Base-by-base conservation (phyloP, 805 yeast genomes). In the Crinitomyces ghanaensis region DNA sequence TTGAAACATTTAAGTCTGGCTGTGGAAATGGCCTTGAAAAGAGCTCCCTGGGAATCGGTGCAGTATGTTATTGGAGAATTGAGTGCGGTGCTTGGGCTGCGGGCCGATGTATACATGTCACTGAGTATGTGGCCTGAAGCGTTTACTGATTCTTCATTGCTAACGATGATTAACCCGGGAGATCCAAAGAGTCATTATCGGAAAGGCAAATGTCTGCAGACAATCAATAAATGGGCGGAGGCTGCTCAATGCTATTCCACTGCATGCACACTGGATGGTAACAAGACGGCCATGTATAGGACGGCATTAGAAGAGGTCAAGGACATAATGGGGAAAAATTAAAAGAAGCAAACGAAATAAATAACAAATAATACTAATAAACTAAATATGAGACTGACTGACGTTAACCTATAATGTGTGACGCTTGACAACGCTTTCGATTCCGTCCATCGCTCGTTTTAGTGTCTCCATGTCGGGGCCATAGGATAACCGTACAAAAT, bases 401-500 rank as follows among this genome's bases (percentile, higher is more conserved):
- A n/a, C n/a, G n/a, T n/a, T n/a, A n/a, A n/a, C n/a, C n/a, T n/a
- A n/a, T n/a, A n/a, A n/a, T n/a, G n/a, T n/a, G n/a, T n/a, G n/a
- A n/a, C 43, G 27, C 16, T 50, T 42, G 5, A 50, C 46, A 17
- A 72, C 68, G 11, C 62, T 45, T 44, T 72, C 74, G 34, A 72
- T 70, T 5, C 75, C 73, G 44, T 72, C 77, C 77, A 72, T 70
- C 16, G 77, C 78, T 41, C 54, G 53, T 28, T 57, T 70, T 42
- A 71, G 53, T 24, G 63, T 62, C 16, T 60, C 62, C 41, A 70
- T 40, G 35, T 70, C 77, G 3, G 78, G 77, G 1, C 78, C 78
- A 44, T 72, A 72, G 34, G 76, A 69, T 39, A 72, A 58, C 48
- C 78, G 56, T 11, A 72, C 74, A 43, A 61, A 72, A 35, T 70